These are phyloP conservation scores for Xylaria sp. DNA, from an alignment of 2,329 filamentous ascomycete genomes.

Conservation along the genomic window DNA sequence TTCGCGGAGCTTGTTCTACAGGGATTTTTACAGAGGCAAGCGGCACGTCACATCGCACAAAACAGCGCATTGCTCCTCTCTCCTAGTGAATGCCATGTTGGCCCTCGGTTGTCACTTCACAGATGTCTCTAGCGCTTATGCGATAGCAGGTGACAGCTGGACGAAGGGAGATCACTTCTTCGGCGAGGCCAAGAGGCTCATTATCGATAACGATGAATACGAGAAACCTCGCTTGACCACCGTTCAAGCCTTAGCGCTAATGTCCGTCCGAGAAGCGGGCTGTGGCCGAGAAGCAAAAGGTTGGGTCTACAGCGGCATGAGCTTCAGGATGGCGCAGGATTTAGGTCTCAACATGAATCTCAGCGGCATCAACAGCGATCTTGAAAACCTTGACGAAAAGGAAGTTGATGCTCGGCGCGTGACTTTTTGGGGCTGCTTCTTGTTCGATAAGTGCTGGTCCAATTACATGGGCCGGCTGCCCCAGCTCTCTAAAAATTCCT, in stretches of 20 bases:
- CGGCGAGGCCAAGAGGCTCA: constrained; percentile 85
- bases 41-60: constrained; percentile 56
- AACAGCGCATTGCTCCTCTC: constrained; percentile 81
- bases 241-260: constrained; percentile 89
- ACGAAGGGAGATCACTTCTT: constrained; percentile 98
- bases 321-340: constrained; percentile 95
- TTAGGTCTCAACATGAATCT: constrained; percentile 89
- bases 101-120: constrained; percentile 95
- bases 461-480: constrained; percentile 94
- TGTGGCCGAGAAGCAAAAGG: constrained; percentile 93
- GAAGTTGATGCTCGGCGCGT: constrained; percentile 89
- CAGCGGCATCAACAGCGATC: constrained; percentile 64
- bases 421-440: constrained; percentile 96
- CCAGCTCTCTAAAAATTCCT: constrained; percentile 78
- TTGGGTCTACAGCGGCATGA: constrained; percentile 99
- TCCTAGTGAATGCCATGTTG: constrained; percentile 93
- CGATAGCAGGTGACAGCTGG: constrained; percentile 72
- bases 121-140: constrained; percentile 72
- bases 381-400: constrained; percentile 70
- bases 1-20: constrained; percentile 83
- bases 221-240: constrained; percentile 87
- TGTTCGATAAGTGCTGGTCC: constrained; percentile 99
- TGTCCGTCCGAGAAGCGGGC: constrained; percentile 95
- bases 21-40: constrained; percentile 79
- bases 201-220: constrained; percentile 91